Conservation (phyloP, 495 filamentous ascomycete genomes). For the Cetradonia linearis region DNA sequence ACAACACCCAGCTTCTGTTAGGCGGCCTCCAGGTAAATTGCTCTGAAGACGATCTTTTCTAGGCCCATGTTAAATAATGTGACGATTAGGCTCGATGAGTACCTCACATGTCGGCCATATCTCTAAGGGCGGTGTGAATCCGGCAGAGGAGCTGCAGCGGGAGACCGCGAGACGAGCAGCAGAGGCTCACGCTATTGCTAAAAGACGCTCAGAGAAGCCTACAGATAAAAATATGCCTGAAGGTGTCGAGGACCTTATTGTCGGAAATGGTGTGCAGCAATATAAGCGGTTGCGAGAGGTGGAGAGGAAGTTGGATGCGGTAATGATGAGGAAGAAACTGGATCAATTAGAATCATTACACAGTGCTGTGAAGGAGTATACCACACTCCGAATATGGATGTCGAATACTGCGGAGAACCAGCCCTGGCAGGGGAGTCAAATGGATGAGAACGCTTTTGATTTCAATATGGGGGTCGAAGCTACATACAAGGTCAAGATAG, state of each 20-base stretch:
- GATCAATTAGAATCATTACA: conserved; percentile 74
- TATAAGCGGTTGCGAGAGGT: conserved; percentile 77
- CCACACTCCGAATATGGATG: conserved; percentile 87
- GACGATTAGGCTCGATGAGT: background rate
- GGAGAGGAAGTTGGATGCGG: conserved; percentile 81
- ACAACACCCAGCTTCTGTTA: conserved; percentile 16
- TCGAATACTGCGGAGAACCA: conserved; percentile 92
- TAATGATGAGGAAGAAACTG: conserved; percentile 87
- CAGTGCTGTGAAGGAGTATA: conserved; percentile 70
- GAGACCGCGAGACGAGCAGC: conserved; percentile 27
- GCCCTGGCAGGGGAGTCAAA: conserved; percentile 67
- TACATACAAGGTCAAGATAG: conserved; percentile 83
- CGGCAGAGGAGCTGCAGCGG: conserved; percentile 7
- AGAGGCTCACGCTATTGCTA: conserved; percentile 48
- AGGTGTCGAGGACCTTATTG: conserved; percentile 65
- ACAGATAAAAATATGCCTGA: conserved; percentile 93
- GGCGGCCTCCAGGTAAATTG: conserved; percentile 18
- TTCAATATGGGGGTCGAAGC: conserved; percentile 58
- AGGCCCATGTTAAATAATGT: background rate
- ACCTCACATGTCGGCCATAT: conserved; percentile 5
- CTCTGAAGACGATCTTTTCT: background rate
- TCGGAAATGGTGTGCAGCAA: conserved; percentile 70
- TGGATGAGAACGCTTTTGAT: conserved; percentile 62
- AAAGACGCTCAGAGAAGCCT: conserved; percentile 72
- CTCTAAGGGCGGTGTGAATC: conserved; percentile 5